Base-by-base conservation (phyloP, 1,284 basidiomycete genomes). In the Cutaneotrichosporon curvatum region DNA sequence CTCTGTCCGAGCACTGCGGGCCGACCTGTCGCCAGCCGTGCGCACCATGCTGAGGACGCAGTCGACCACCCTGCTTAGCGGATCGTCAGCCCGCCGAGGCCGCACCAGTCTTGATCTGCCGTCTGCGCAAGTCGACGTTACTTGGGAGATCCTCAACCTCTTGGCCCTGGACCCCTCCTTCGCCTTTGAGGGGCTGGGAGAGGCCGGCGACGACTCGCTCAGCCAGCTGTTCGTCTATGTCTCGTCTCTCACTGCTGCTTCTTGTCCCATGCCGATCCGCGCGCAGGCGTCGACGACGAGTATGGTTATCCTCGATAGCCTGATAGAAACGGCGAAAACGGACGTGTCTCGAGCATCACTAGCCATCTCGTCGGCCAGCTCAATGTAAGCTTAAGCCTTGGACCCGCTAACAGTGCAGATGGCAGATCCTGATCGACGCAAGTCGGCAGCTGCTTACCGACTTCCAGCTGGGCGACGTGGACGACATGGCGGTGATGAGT, bases 341-440 rank as follows among this genome's bases (percentile, higher is more conserved):
- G 55, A 56, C 25, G 31, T 47, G 4, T n/a, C 32, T 11, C 40
- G 39, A 14, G 43, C 54, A 2, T 31, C 43, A 9, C 35, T 50
- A 23, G 41, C 43, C 5, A 45, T 42, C 28, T 42, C 31, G 32
- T 47, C 54, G 15, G 47, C 54, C 1, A 16, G 39, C 5, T 44
- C 50, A 4, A 45, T 56, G 25, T 28, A 28, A 28, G 25, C n/a
- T n/a, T n/a, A n/a, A n/a, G n/a, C n/a, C n/a, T n/a, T n/a, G n/a
- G n/a, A n/a, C n/a, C n/a, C 25, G 12, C 25, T 28, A 12, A 28
- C 25, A 28, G 8, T 28, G 12, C 12, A 28, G 25, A 12, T 70
- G 67, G 63, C 60, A 62, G 37, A 53, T 63, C 28, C 48, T 65
- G 12, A 50, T 63, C 19, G 64, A 70, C 51, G 50, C 54, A 1